Evolutionary conservation across 176 grass and related monocot genomes (phyloP).

Genomic region (Oryza brachyantha): DNA sequence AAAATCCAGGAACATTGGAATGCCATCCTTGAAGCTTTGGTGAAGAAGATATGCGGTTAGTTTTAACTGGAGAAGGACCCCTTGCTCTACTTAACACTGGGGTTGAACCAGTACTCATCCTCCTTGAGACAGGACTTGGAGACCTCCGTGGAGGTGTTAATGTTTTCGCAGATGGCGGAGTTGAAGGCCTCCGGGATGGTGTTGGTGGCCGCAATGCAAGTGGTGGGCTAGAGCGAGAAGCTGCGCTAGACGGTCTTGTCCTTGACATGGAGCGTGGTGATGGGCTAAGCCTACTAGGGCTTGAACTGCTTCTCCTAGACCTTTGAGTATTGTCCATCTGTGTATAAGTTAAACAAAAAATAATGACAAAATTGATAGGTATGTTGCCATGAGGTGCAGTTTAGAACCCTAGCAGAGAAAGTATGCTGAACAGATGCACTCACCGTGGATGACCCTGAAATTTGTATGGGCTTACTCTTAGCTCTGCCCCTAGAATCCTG

Average conservation of each 20-base stretch:
- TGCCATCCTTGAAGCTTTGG: slow-evolving; percentile 72
- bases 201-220: slow-evolving; percentile 41
- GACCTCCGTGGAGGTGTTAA: slow-evolving; percentile 62
- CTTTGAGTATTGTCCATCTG: slow-evolving; percentile 68
- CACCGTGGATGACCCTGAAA: slow-evolving; percentile 72
- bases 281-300: slow-evolving; percentile 73
- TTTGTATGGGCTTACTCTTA: slow-evolving; percentile 58
- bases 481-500: slow-evolving; percentile 66
- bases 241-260: slow-evolving; percentile 63
- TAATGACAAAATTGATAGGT: slow-evolving; percentile 7
- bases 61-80: slow-evolving; percentile 66
- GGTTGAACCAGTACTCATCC: slow-evolving; percentile 67
- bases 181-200: slow-evolving; percentile 52
- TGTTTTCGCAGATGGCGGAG: slow-evolving; percentile 60
- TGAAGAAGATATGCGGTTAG: slow-evolving; percentile 62
- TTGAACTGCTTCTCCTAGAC: slow-evolving; percentile 79
- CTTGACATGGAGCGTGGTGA: slow-evolving; percentile 58
- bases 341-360: slow-evolving; percentile 16
- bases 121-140: slow-evolving; percentile 65
- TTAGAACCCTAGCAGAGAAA: slow-evolving; percentile 22
- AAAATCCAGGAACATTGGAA: slow-evolving; percentile 66
- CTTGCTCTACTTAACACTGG: slow-evolving; percentile 41
- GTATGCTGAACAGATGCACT: slow-evolving; percentile 4
- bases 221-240: slow-evolving; percentile 67
- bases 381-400: background rate